Percentiles rank a stretch among this genome's conserved stretches.
Conservation (phyloP, 108 stramenopile genomes). For the Fistulifera solaris region DNA sequence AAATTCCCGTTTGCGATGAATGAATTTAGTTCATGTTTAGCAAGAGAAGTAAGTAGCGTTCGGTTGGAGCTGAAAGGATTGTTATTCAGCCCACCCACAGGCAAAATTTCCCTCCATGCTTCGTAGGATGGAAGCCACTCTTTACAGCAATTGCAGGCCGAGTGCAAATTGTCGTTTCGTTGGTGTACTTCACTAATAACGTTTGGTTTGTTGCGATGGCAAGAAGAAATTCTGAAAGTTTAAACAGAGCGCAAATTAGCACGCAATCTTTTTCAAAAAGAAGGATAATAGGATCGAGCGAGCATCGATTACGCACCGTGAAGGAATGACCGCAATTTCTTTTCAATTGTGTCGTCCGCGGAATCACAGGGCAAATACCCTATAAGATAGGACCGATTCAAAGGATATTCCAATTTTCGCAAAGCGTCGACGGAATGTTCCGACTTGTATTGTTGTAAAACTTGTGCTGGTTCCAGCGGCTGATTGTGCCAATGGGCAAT, state of each 20-base stretch:
- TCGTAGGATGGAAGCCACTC: not conserved
- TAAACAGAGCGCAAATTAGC: not conserved
- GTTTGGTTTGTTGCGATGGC: not conserved
- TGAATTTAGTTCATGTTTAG: not conserved
- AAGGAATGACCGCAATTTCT: not conserved
- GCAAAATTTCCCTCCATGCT: not conserved
- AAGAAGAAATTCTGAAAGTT: not conserved
- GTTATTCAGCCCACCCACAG: not conserved
- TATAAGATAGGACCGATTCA: not conserved
- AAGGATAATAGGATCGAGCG: too few relatives aligned
- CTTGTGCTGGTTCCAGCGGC: slow-evolving; percentile 2
- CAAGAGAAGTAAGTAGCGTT: not conserved
- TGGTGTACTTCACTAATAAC: not conserved
- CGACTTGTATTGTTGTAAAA: not conserved
- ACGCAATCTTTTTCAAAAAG: too few relatives aligned
- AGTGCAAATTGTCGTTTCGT: not conserved
- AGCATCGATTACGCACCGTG: not conserved
- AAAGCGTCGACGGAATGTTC: not conserved
- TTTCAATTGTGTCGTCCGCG: not conserved
- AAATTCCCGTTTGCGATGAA: not conserved
- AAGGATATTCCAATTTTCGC: not conserved
- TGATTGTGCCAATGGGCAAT: not conserved
- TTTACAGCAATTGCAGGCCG: not conserved
- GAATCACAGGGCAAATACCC: not conserved
- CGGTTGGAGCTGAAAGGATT: not conserved